Conservation (phyloP, 495 filamentous ascomycete species). For the Aspergillus affinis region DNA sequence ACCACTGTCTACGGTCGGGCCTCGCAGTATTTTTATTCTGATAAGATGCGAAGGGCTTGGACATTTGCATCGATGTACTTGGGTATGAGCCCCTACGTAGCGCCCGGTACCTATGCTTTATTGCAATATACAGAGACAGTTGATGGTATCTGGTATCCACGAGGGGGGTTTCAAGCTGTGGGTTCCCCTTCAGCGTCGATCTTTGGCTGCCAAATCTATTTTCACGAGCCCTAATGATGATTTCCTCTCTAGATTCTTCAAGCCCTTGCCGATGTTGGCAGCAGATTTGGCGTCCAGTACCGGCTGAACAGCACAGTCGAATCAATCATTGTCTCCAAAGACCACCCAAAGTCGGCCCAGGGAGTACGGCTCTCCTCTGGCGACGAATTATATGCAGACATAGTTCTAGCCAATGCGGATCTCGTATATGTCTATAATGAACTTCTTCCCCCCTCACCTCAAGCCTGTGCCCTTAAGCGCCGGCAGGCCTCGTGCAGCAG, state of each 20-base stretch:
- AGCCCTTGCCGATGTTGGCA: conserved; percentile 54
- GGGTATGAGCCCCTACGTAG: conserved; percentile 73
- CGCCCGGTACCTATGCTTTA: conserved; percentile 68
- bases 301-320: conserved; percentile 54
- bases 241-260: conserved; percentile 42
- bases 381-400: conserved; percentile 53
- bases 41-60: conserved; percentile 63
- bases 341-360: conserved; percentile 42
- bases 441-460: conserved; percentile 51
- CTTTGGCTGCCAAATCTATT: no score
- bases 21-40: conserved; percentile 62
- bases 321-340: conserved; percentile 40
- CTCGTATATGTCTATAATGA: conserved; percentile 70
- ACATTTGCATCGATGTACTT: conserved; percentile 78
- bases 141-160: conserved; percentile 73
- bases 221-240: not conserved
- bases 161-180: conserved; percentile 59
- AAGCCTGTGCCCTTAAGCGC: conserved; percentile 47
- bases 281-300: conserved; percentile 56
- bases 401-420: conserved; percentile 67
- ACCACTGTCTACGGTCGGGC: conserved; percentile 61
- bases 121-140: conserved; percentile 71
- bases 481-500: conserved; percentile 61
- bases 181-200: not conserved
- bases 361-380: conserved; percentile 56